Conservation (phyloP, 352 stramenopile species). For the Elongisporangium undulatum region DNA sequence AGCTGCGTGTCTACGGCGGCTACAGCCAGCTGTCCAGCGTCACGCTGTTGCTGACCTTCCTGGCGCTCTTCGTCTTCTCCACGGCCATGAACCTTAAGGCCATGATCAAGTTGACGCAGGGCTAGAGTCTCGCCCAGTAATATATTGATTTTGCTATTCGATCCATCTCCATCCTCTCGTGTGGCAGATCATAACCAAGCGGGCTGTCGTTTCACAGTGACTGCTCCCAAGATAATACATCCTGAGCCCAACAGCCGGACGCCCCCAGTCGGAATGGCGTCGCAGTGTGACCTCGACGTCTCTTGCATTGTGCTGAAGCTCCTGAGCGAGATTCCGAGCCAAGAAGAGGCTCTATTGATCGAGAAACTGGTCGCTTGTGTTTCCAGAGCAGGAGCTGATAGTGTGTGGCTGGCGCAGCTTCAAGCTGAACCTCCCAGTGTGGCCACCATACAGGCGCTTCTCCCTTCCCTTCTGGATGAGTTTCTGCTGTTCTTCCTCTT, state of each 20-base stretch:
- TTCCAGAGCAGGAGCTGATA: too few species aligned
- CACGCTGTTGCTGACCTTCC: constrained; percentile 47
- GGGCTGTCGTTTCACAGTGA: neutral
- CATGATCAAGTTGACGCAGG: constrained; percentile 23
- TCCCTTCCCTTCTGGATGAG: constrained; percentile 24
- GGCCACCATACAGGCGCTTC: neutral
- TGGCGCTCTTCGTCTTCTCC: constrained; percentile 57
- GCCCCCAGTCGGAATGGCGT: neutral
- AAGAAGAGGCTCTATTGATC: neutral
- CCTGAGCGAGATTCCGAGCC: neutral
- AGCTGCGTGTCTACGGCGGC: constrained; percentile 55
- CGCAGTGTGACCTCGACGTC: neutral
- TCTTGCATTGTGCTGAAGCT: neutral
- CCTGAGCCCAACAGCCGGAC: neutral
- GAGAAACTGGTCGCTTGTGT: neutral
- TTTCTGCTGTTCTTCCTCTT: constrained; percentile 22
- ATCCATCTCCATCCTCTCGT: too few species aligned
- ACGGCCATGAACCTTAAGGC: constrained; percentile 44
- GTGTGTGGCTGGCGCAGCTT: neutral
- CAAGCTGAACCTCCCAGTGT: neutral
- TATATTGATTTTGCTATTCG: too few species aligned
- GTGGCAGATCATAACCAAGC: too few species aligned
- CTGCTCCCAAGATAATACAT: neutral
- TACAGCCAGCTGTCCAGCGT: constrained; percentile 46
- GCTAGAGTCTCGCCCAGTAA: neutral